phyloP scores from a whole-genome alignment of 495 filamentous ascomycete genomes.

The Neurospora hispaniola region DNA sequence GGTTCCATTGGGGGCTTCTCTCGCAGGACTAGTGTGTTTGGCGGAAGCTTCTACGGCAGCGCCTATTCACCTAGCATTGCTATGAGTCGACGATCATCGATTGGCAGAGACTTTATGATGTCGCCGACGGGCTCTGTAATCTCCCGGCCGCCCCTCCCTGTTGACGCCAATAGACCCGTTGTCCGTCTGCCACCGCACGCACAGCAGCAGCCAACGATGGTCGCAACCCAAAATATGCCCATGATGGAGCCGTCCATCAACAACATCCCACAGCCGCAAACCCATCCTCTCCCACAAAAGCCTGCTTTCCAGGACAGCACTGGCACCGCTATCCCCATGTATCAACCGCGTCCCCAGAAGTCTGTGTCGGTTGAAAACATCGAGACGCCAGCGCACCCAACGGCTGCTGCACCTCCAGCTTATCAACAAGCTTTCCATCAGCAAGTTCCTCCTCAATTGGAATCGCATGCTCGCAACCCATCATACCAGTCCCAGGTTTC shows the following conservation, averaged over 20 bases:
- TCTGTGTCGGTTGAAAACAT: slow-evolving; percentile 89
- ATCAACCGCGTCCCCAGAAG: slow-evolving; percentile 93
- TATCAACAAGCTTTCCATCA: slow-evolving; percentile 88
- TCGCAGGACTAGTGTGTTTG: slow-evolving; percentile 57
- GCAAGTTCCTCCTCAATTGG: slow-evolving; percentile 66
- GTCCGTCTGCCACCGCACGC: slow-evolving; percentile 72
- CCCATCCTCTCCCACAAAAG: slow-evolving; percentile 55
- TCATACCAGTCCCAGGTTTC: slow-evolving; percentile 72
- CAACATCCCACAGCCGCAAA: slow-evolving; percentile 44
- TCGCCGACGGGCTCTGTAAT: slow-evolving; percentile 71
- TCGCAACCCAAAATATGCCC: slow-evolving; percentile 1
- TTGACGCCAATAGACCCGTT: slow-evolving; percentile 60
- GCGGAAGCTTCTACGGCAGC: slow-evolving; percentile 74
- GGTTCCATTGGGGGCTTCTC: slow-evolving; percentile 56
- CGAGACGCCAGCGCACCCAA: slow-evolving; percentile 65
- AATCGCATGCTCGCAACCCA: slow-evolving; percentile 55
- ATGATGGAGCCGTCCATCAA: slow-evolving; percentile 30
- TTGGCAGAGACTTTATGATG: slow-evolving; percentile 63
- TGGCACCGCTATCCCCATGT: slow-evolving; percentile 70
- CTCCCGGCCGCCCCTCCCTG: slow-evolving; percentile 50
- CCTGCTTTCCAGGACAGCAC: slow-evolving; percentile 71
- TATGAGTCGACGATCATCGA: slow-evolving; percentile 84
- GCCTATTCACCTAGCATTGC: slow-evolving; percentile 81
- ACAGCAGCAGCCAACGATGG: slow-evolving; percentile 18
- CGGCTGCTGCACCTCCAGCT: slow-evolving; percentile 49